phyloP scores from a whole-genome alignment of 306 rosid genomes.

The Acacia acuminata region DNA sequence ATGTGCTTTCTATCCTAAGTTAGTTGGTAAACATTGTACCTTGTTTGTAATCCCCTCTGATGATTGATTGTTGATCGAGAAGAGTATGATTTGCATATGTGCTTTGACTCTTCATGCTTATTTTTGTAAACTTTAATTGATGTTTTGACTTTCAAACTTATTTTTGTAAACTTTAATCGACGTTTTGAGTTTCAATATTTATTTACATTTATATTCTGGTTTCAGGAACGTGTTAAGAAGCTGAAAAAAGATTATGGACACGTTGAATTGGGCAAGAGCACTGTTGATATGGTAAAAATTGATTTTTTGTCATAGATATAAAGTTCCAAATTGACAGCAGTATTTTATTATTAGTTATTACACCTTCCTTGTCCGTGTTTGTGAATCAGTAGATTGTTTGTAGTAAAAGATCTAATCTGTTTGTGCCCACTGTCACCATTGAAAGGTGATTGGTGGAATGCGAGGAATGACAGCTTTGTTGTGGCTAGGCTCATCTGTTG shows the following conservation, averaged over 20 bases:
- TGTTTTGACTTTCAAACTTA: too few species aligned
- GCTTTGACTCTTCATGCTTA: slow-evolving; percentile 12
- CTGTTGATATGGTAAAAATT: slow-evolving; percentile 83
- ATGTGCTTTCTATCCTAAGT: neutral
- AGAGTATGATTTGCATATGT: neutral
- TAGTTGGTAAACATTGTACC: neutral
- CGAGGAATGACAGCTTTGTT: slow-evolving; percentile 97
- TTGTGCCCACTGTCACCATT: slow-evolving; percentile 21
- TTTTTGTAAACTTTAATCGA: neutral
- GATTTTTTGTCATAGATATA: neutral
- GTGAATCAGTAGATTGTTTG: neutral
- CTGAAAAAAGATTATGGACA: slow-evolving; percentile 77
- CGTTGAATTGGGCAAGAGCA: slow-evolving; percentile 82
- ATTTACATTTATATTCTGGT: slow-evolving; percentile 13
- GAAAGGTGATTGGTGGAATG: slow-evolving; percentile 97
- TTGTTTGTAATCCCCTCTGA: neutral
- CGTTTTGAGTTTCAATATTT: neutral
- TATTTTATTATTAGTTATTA: slow-evolving; percentile 19
- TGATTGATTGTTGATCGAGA: slow-evolving; percentile 10
- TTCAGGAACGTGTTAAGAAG: slow-evolving; percentile 92
- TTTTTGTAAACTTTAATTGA: too few species aligned
- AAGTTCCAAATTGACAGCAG: slow-evolving; percentile 13
- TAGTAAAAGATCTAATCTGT: slow-evolving; percentile 8
- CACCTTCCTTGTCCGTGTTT: neutral
- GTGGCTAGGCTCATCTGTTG: slow-evolving; percentile 95